Evolutionary conservation across 164 flowering plant genomes (phyloP), one percentile per base, ranked within the genome.

Genomic region (Santalum album): DNA sequence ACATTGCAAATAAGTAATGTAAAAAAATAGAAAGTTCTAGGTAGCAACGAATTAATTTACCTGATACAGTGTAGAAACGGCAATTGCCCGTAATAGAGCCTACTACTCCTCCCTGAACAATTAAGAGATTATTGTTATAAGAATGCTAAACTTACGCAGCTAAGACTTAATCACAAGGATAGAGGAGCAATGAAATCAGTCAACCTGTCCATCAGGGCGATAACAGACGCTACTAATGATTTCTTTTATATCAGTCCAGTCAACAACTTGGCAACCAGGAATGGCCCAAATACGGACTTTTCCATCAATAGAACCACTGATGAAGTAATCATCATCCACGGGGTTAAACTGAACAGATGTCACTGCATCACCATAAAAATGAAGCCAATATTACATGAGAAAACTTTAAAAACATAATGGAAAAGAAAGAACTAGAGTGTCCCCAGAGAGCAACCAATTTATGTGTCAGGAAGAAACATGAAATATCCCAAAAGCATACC

Each of bases 291-390:
- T 82, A 25, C 97, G 94, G 24, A 87, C 82, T 74, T 90, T 90
- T 42, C 97, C 90, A 72, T 88, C 96, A 45, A 91, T 81, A 25
- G 96, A 91, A 46, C 98, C 96, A 61, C 95, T 91, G 63, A 88
- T 76, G 74, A 91, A 91, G 77, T 70, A 75, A 65, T 84, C 73
- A 38, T 91, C 90, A 61, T 91, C 80, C 49, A 81, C 70, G 14
- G 96, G 98, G 55, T 87, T 86, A 64, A 92, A 89, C 59, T 92
- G 87, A 52, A 80, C 73, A 52, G 84, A 78, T 6, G 96, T 90
- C 55, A 92, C 99, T 92, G 86, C 35, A 62, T 59, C 24, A 56
- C 5, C 16, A 38, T 14, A 3, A 49, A 42, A 35, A 55, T 4
- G 47, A 59, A 58, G 18, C 38, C 46, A 60, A 32, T 42, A 52